A percentile compares a stretch with the other conserved stretches of the same genome.
These are phyloP conservation scores for Saccharomyces jurei DNA, from an alignment of 805 yeast genomes.

Conservation along the genomic window DNA sequence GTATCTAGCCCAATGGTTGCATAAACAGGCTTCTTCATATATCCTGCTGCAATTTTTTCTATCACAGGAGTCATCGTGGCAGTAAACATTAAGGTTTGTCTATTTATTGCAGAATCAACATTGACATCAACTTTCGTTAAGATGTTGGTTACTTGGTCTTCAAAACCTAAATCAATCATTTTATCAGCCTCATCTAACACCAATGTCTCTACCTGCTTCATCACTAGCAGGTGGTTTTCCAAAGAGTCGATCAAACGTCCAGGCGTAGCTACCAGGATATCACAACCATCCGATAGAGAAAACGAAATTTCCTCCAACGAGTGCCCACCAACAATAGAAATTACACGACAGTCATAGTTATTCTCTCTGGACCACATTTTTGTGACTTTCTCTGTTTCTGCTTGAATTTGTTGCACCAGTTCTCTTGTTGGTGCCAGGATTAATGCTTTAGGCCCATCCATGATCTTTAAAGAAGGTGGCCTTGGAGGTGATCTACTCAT, in stretches of 20 bases:
- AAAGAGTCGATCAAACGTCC: constrained; percentile 81
- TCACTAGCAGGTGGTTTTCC: constrained; percentile 53
- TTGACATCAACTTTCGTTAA: constrained; percentile 30
- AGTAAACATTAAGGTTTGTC: constrained; percentile 81
- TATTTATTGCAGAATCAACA: constrained; percentile 37
- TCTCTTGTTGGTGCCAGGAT: constrained; percentile 91
- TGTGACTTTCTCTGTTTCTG: constrained; percentile 51
- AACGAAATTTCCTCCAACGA: constrained; percentile 64
- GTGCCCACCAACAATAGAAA: constrained; percentile 85
- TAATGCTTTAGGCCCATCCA: constrained; percentile 65
- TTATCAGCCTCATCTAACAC: constrained; percentile 92
- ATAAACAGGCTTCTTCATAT: constrained; percentile 52
- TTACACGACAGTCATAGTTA: constrained; percentile 35
- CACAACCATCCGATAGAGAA: constrained; percentile 54
- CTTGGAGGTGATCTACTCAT: constrained; percentile 40
- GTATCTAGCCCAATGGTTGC: constrained; percentile 63
- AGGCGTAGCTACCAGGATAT: constrained; percentile 86
- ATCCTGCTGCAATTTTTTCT: constrained; percentile 55
- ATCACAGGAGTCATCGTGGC: constrained; percentile 83
- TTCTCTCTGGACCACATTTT: constrained; percentile 27
- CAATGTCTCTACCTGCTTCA: constrained; percentile 56
- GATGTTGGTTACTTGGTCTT: constrained; percentile 62
- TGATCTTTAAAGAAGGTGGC: constrained; percentile 36
- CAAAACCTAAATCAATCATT: constrained; percentile 94
- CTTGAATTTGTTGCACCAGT: constrained; percentile 77